Evolutionary conservation across 352 stramenopile genomes (phyloP), one percentile per base, ranked within the genome.

Genomic region (Thraustochytrium striatum): DNA sequence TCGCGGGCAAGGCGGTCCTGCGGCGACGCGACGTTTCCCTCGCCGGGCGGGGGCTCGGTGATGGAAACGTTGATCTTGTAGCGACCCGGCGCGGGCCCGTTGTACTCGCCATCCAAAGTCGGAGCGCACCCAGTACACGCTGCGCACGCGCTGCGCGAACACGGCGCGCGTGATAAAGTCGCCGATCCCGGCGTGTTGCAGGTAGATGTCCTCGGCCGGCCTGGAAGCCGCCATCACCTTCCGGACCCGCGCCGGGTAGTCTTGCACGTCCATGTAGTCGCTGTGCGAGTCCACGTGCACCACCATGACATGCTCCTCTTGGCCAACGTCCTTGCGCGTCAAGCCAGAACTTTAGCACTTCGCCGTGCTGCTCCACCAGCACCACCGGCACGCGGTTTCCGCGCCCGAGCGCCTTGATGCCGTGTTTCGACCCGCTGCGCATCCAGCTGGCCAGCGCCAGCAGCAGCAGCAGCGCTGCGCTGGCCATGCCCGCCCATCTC

Each of bases 221-320:
- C n/a, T 21, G 41, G 21, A 32, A 25, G 5, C 8, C 11, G 0
- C 21, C 28, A 36, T 36, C 53, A 19, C 19, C 53, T 61, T 61
- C 7, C 3, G 5, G 43, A 36, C 3, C 35, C 0, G 30, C 0
- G 11, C 2, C 25, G 30, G 16, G 38, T 43, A 25, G 8, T 28
- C 39, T 7, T 75, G 30, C 21, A 75, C 65, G 25, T 75, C 65
- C 65, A 75, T 75, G 41, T 61, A 43, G 39, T 75, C 65, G 50
- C 65, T 75, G 52, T 75, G 65, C 9, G 65, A 75, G 65, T 75
- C 65, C 7, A 75, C 36, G 65, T 75, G 65, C 30, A 75, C 44
- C 21, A 75, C 9, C 11, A 38, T 55, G 16, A 72, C 65, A 28
- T 38, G 30, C 47, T 16, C 25, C 2, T 43, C 33, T 8, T 50